Evolutionary conservation across 805 yeast species (phyloP).

Genomic region (Lachancea mirantina): DNA sequence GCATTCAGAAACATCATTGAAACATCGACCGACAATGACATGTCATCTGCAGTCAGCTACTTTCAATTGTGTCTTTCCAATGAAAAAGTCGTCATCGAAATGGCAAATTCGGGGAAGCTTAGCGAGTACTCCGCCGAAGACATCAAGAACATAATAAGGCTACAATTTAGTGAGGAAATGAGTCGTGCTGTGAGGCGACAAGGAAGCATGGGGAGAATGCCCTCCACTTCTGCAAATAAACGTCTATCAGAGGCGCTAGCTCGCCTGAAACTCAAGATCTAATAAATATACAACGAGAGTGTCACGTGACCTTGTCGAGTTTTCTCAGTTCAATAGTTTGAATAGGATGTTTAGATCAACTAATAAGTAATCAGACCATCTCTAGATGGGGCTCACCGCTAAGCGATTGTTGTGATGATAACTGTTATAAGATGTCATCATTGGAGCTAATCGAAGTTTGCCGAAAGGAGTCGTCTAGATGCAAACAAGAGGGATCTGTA

Average conservation of each 20-base stretch:
- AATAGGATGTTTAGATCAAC: no score
- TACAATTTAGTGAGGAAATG: constrained; percentile 28
- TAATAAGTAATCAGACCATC: no score
- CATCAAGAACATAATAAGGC: constrained; percentile 24
- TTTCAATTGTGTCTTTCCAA: constrained; percentile 21
- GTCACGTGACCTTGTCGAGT: no score
- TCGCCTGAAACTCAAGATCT: constrained; percentile 10
- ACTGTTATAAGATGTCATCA: constrained; percentile 3
- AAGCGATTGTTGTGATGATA: no score
- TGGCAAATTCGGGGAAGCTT: constrained; percentile 16
- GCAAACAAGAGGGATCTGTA: background rate
- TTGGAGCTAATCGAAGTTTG: constrained; percentile 4
- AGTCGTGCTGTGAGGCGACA: constrained; percentile 17
- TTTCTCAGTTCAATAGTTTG: no score
- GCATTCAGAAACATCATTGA: constrained; percentile 20
- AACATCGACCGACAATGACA: constrained; percentile 18
- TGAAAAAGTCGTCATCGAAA: constrained; percentile 18
- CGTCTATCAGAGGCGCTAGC: constrained; percentile 25
- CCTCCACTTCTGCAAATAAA: constrained; percentile 22
- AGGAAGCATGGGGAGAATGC: constrained; percentile 13
- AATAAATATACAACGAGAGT: no score
- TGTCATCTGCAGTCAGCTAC: constrained; percentile 19
- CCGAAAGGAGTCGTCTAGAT: background rate
- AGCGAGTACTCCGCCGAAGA: constrained; percentile 15
- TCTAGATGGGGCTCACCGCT: no score